phyloP scores from a whole-genome alignment of 2,329 filamentous ascomycete species.

The Lecanoromycetidae sp. region DNA sequence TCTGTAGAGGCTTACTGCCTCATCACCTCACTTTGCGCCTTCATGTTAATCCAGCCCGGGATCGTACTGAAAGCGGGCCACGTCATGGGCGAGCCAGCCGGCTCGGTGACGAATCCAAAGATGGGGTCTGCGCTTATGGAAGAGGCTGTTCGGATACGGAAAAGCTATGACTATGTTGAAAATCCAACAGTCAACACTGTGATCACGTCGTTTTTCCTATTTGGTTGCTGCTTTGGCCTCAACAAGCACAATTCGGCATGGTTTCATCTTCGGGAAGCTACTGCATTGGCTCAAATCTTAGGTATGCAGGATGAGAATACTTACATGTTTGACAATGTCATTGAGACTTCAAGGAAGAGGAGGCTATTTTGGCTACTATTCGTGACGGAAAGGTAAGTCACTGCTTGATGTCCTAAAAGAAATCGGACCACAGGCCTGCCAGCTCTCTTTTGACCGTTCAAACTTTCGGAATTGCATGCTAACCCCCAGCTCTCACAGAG shows the following conservation, averaged over 20 bases:
- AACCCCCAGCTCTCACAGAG: slow-evolving; percentile 31
- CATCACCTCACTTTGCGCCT: slow-evolving; percentile 52
- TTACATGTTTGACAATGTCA: slow-evolving; percentile 46
- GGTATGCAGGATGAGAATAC: slow-evolving; percentile 33
- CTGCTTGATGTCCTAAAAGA: neutral
- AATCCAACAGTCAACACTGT: slow-evolving; percentile 30
- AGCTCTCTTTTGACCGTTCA: neutral
- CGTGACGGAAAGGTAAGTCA: slow-evolving; percentile 52
- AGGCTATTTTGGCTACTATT: slow-evolving; percentile 64
- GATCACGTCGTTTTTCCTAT: slow-evolving; percentile 68
- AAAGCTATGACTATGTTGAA: slow-evolving; percentile 30
- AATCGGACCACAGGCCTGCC: neutral
- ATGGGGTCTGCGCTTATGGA: slow-evolving; percentile 56
- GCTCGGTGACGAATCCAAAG: slow-evolving; percentile 38
- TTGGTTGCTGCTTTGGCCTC: slow-evolving; percentile 57
- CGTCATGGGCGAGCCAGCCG: slow-evolving; percentile 33
- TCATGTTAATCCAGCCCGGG: slow-evolving; percentile 57
- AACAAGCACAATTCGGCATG: slow-evolving; percentile 66
- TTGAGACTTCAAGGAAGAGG: slow-evolving; percentile 51
- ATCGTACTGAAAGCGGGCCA: slow-evolving; percentile 32
- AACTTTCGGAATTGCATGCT: neutral
- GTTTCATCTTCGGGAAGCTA: slow-evolving; percentile 67
- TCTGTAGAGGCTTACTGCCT: slow-evolving; percentile 53
- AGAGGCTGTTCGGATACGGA: slow-evolving; percentile 42
- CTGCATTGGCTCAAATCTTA: slow-evolving; percentile 46